A percentile compares a stretch with the other conserved stretches of the same genome.
These are phyloP conservation scores for Isoetes taiwanensis DNA, from an alignment of 75 land plant species.

Conservation along the genomic window DNA sequence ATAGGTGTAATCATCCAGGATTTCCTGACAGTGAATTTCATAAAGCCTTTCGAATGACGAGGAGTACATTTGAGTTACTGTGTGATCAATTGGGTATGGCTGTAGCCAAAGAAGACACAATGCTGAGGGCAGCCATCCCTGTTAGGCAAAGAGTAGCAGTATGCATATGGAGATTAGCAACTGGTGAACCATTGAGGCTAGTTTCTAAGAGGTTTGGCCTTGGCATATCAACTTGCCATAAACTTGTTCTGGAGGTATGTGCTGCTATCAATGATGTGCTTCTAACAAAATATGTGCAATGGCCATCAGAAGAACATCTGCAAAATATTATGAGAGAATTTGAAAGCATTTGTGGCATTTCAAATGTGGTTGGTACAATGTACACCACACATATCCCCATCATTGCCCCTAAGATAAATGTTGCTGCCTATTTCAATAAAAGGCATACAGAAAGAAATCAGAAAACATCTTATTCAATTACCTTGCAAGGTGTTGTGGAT, in stretches of 20 bases:
- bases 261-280: conserved; percentile 74
- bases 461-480: conserved; percentile 87
- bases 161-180: conserved; percentile 91
- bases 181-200: conserved; percentile 86
- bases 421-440: conserved; percentile 84
- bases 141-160: conserved; percentile 86
- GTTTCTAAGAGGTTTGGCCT: conserved; percentile 86
- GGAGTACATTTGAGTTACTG: conserved; percentile 57
- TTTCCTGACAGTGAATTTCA: conserved; percentile 79
- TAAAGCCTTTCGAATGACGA: conserved; percentile 66
- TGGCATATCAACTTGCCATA: conserved; percentile 97
- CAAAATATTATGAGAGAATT: conserved; percentile 39
- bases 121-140: conserved; percentile 42
- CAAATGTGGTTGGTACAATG: conserved; percentile 75
- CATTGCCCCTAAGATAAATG: conserved; percentile 86
- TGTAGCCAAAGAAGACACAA: conserved; percentile 79
- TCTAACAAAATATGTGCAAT: conserved; percentile 72
- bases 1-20: conserved; percentile 51
- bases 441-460: conserved; percentile 89
- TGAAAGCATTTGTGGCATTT: conserved; percentile 65
- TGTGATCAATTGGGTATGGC: conserved; percentile 65
- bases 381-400: conserved; percentile 93
- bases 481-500: conserved; percentile 89
- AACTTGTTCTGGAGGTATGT: conserved; percentile 84
- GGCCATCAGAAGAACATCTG: conserved; percentile 46